Evolutionary conservation across 306 rosid genomes (phyloP).

Genomic region (Ceratonia siliqua): DNA sequence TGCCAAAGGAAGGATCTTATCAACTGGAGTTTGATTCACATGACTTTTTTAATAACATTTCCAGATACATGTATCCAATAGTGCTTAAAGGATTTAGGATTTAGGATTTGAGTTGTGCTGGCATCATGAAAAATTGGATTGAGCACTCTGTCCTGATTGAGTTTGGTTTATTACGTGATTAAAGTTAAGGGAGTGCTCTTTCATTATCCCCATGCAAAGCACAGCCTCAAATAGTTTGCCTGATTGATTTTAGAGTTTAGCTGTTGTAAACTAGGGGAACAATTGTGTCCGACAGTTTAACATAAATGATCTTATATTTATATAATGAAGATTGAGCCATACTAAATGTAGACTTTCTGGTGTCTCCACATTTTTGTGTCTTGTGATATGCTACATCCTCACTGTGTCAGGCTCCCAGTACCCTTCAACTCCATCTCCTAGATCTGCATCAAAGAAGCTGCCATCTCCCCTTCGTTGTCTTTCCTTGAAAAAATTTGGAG

Average conservation of each 20-base stretch:
- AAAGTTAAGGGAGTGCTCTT: not conserved
- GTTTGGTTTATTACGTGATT: constrained; percentile 5
- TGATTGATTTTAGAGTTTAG: too few relatives aligned
- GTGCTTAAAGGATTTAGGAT: not conserved
- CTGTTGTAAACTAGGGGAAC: too few relatives aligned
- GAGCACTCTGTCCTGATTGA: constrained; percentile 4
- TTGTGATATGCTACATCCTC: constrained; percentile 19
- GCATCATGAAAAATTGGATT: not conserved
- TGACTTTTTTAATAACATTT: not conserved
- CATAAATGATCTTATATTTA: not conserved
- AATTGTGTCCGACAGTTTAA: not conserved
- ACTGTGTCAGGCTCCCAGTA: constrained; percentile 49
- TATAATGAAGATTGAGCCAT: too few relatives aligned
- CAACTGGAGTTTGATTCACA: not conserved
- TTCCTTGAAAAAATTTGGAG: constrained; percentile 83
- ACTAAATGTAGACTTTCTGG: not conserved
- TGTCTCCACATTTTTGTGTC: not conserved
- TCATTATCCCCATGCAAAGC: constrained; percentile 6
- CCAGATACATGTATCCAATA: not conserved
- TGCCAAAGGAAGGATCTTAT: not conserved
- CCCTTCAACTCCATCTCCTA: constrained; percentile 70
- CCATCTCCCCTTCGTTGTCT: constrained; percentile 88
- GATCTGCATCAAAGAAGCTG: constrained; percentile 81
- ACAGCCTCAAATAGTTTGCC: not conserved
- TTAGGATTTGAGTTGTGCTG: too few relatives aligned